Evolutionary conservation across 495 filamentous ascomycete genomes (phyloP).

Genomic region (Penicillium argentinense): DNA sequence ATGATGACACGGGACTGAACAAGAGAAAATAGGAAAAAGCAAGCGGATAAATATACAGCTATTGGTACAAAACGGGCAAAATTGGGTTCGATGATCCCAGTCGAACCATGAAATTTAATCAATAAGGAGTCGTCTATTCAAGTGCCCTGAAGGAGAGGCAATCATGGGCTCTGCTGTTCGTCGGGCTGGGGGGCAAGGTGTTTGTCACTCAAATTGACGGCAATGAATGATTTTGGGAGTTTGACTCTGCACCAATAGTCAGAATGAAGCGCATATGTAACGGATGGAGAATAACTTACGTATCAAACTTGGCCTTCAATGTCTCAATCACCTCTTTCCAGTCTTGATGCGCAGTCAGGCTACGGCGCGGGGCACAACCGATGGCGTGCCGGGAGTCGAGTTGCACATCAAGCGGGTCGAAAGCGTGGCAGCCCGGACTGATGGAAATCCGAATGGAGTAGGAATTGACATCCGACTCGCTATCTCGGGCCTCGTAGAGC

Average conservation of each 20-base stretch:
- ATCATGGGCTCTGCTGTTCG: constrained; percentile 6
- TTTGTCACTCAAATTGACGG: constrained; percentile 32
- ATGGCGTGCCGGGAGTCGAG: constrained; percentile 94
- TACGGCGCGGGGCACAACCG: constrained; percentile 83
- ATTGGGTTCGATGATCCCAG: too few relatives aligned
- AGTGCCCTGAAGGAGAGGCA: too few relatives aligned
- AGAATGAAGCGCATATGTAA: background rate
- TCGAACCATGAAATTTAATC: too few relatives aligned
- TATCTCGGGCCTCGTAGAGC: constrained; percentile 89
- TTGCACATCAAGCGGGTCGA: constrained; percentile 92
- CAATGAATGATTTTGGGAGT: constrained; percentile 89
- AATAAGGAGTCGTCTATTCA: too few relatives aligned
- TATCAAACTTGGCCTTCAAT: constrained; percentile 88
- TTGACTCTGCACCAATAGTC: constrained; percentile 66
- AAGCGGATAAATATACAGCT: too few relatives aligned
- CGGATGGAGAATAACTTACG: constrained; percentile 53
- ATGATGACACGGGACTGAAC: too few relatives aligned
- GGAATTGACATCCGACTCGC: constrained; percentile 68
- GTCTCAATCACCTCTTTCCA: constrained; percentile 97
- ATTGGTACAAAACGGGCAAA: too few relatives aligned
- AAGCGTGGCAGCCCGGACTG: constrained; percentile 92
- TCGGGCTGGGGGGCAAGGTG: constrained; percentile 14
- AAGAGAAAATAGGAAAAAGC: too few relatives aligned
- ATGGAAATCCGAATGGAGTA: constrained; percentile 97
- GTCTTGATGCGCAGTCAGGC: constrained; percentile 85